Conservation (phyloP, 306 rosid genomes). For the Morella rubra region DNA sequence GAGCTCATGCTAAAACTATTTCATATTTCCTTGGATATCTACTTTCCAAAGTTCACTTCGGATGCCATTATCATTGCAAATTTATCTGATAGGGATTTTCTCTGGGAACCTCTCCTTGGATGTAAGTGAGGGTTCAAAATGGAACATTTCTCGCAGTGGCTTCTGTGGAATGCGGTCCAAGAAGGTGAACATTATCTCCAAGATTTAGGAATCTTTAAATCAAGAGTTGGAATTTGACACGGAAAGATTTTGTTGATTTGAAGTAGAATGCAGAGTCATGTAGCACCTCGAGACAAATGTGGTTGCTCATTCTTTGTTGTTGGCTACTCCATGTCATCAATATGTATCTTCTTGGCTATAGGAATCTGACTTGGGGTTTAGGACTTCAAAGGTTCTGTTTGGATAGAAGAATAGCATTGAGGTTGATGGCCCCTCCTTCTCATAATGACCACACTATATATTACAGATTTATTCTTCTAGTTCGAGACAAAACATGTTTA, state of each 20-base stretch:
- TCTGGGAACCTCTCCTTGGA: slow-evolving; percentile 81
- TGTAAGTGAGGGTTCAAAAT: slow-evolving; percentile 58
- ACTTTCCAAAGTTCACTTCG: neutral
- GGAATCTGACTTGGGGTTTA: slow-evolving; percentile 8
- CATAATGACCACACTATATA: too few species aligned
- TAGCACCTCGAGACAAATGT: neutral
- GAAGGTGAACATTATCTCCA: slow-evolving; percentile 49
- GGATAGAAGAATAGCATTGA: neutral
- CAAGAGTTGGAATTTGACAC: neutral
- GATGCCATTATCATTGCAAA: slow-evolving; percentile 2
- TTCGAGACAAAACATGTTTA: too few species aligned
- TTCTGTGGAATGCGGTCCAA: slow-evolving; percentile 96
- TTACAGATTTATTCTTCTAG: too few species aligned
- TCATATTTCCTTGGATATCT: neutral
- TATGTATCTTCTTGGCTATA: neutral
- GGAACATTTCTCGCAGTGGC: slow-evolving; percentile 72
- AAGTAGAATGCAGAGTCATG: neutral
- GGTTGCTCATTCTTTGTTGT: neutral
- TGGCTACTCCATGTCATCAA: slow-evolving; percentile 5
- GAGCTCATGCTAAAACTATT: neutral
- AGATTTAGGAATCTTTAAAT: neutral
- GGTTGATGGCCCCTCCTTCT: slow-evolving; percentile 1
- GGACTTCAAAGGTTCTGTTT: neutral
- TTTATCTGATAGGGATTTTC: slow-evolving; percentile 57
- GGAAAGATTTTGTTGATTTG: neutral